These are phyloP conservation scores for Fereydounia khargensis DNA, from an alignment of 1,284 basidiomycete species.

Conservation along the genomic window DNA sequence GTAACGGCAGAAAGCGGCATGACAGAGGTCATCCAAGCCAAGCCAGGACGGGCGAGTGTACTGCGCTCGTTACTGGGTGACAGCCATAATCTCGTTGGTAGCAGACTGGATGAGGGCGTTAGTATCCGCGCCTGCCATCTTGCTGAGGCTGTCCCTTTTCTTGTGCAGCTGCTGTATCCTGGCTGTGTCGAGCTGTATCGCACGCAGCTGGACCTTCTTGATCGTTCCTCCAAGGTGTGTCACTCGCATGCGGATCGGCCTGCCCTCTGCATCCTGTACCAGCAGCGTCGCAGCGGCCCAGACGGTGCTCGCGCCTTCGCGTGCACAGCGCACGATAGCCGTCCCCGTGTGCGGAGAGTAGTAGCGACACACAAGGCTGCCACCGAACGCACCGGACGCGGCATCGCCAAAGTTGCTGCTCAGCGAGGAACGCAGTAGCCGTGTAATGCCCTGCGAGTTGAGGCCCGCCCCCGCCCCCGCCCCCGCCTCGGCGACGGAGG, in stretches of 20 bases:
- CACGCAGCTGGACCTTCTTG: constrained; percentile 38
- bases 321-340: constrained; percentile 31
- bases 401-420: constrained; percentile 32
- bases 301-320: constrained; percentile 25
- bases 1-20: no score
- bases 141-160: no score
- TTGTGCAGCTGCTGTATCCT: constrained; percentile 10
- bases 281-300: constrained; percentile 36
- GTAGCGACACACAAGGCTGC: constrained; percentile 29
- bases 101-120: no score
- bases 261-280: not conserved
- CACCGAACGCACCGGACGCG: constrained; percentile 23
- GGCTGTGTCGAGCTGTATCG: constrained; percentile 31
- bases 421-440: constrained; percentile 22
- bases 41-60: no score
- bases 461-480: not conserved
- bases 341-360: constrained; percentile 33
- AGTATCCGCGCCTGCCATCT: no score
- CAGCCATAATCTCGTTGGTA: no score
- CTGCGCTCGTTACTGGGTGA: no score
- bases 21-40: no score
- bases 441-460: constrained; percentile 21
- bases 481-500: not conserved
- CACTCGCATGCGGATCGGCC: constrained; percentile 18
- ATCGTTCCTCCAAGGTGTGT: constrained; percentile 36